Base-by-base conservation (phyloP, 768 basidiomycete species). In the Naganishia vaughanmartiniae region DNA sequence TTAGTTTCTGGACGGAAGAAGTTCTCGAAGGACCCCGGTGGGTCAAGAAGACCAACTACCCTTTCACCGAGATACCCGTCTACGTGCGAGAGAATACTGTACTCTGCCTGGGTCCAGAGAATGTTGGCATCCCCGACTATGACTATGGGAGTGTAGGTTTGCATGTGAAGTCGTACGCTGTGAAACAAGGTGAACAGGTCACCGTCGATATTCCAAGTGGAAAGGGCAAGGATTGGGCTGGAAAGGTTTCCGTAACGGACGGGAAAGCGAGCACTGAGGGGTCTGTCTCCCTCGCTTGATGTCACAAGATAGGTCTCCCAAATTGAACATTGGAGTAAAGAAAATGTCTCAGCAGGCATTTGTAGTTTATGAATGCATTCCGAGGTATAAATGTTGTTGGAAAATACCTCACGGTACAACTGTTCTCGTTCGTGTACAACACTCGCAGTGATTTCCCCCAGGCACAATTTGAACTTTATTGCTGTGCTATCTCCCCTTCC, bases 11-110 rank as follows among this genome's bases (percentile, higher is more conserved):
- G 76, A 84, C 85, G 0, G 81, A 82, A 48, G 84, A 86, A 54
- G 84, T 83, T n/a, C 74, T 87, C 31, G 78, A 83, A 58, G 89
- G 89, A 0, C 89, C 88, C 0, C 73, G 74, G 21, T 90, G 88
- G 88, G 81, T 89, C 70, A 77, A 57, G n/a, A 84, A 84, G 65
- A 87, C 87, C 73, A 81, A 85, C 67, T 86, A 89, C n/a, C 85
- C 87, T 30, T 79, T 89, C 46, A 85, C 88, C 74, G 84, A 85
- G 68, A 84, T 90, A 46, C 89, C 88, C 19, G 86, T 90, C 33
- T 90, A 86, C 85, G 85, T 89, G 45, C 84, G 87, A 45, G 84
- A 85, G 31, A 85, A 85, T 45, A 85, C 84, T 19, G 84, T 89
- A 24, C 78, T 90, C 24, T 81, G 84, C 65, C 83, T 89, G n/a